Evolutionary conservation across 306 rosid genomes (phyloP).

Genomic region (Dalbergia cochinchinensis): DNA sequence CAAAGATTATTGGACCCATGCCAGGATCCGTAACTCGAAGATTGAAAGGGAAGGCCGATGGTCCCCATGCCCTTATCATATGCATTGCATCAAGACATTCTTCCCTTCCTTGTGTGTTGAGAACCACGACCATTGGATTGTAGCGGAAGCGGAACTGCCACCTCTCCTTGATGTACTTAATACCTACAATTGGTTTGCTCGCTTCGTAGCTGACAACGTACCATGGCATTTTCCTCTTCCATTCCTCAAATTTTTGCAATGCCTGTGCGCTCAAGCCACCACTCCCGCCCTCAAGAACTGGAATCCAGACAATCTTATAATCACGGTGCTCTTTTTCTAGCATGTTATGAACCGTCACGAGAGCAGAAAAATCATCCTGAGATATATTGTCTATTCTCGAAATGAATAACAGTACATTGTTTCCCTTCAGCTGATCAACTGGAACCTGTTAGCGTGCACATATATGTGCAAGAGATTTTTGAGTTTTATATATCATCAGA

Average conservation of each 20-base stretch:
- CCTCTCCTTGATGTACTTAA: background rate
- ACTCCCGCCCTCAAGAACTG: too few species aligned
- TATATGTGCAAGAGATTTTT: too few species aligned
- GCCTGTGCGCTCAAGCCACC: too few species aligned
- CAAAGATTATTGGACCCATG: background rate
- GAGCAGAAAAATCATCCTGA: background rate
- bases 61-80: background rate
- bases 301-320: background rate
- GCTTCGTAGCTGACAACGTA: background rate
- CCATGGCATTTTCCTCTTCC: constrained; percentile 1
- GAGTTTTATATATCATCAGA: too few species aligned
- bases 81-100: background rate
- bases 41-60: background rate
- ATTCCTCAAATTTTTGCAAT: background rate
- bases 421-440: background rate
- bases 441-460: background rate
- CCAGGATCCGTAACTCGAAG: background rate
- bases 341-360: background rate
- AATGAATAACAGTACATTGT: background rate
- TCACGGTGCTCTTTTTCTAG: background rate
- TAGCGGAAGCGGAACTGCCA: background rate
- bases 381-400: background rate
- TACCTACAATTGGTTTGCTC: background rate
- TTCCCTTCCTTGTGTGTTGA: background rate
- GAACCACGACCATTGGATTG: background rate